Evolutionary conservation across 2,329 filamentous ascomycete species (phyloP), one percentile per base, ranked within the genome.

Genomic region (Botrytis squamosa): DNA sequence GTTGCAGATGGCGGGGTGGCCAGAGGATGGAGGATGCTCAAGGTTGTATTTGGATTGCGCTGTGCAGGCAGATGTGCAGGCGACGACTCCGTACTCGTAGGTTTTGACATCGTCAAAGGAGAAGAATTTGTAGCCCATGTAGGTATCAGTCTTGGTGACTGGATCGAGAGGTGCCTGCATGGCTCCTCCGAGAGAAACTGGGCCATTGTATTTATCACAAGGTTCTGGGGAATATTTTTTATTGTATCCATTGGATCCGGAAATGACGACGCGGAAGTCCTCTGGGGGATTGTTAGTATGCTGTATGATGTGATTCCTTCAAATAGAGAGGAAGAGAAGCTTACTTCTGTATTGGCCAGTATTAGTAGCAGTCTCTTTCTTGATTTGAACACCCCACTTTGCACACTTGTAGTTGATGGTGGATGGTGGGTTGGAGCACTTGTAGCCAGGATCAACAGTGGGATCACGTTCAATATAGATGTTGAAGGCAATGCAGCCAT

Each of bases 191-290:
- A 82, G 78, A 67, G 77, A 75, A 6, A 75, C 72, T 1, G 82
- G 82, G 44, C 79, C 80, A 76, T 70, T 18, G 25, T 29, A 72
- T 7, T 55, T 55, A 4, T n/a, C 20, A 7, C 55, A 65, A 10
- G 33, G 8, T 1, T 79, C 63, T 1, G 71, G 20, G 25, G 78
- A 75, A 3, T 77, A 72, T 5, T 73, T 76, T 73, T 79, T 81
- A 77, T 81, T 81, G 76, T 84, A 83, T 6, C 83, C 84, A 74
- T 85, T 85, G 52, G 82, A 84, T 18, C 83, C 84, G 38, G 84
- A 80, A 62, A 85, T 83, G 42, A 83, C 81, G 44, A 85, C 82
- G 3, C 81, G 75, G 82, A 85, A 81, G 33, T 77, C 52, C 49
- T 76, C 77, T 60, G 18, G 10, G n/a, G 6, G n/a, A 16, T n/a